A percentile compares a stretch with the other conserved stretches of the same genome.
Evolutionary conservation across 2,329 filamentous ascomycete genomes (phyloP).

Genomic region (Nemania diffusa): DNA sequence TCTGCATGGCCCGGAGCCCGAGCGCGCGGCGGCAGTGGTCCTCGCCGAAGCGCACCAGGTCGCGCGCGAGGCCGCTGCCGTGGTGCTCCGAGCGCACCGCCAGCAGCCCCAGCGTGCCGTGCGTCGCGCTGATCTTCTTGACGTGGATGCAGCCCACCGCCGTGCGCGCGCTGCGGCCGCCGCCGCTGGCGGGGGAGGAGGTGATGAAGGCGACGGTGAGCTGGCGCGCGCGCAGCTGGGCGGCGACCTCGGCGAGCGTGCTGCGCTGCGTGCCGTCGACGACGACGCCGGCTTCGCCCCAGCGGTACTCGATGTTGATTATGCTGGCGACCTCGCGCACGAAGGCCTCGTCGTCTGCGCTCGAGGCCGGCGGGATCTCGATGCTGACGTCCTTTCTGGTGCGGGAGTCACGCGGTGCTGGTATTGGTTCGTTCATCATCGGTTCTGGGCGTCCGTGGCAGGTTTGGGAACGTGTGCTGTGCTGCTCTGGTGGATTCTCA

Average conservation of each 20-base stretch:
- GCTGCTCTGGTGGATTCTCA: not conserved
- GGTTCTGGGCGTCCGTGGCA: not conserved
- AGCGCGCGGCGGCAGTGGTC: constrained; percentile 12
- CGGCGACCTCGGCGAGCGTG: constrained; percentile 6
- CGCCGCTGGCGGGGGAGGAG: too few relatives aligned
- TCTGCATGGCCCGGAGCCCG: constrained; percentile 5
- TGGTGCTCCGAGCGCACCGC: constrained; percentile 19
- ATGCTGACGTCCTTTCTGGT: constrained; percentile 3
- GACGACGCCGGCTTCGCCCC: constrained; percentile 22
- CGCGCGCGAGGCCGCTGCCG: constrained; percentile 21
- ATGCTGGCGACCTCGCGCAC: constrained; percentile 2
- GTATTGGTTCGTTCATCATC: constrained; percentile 13
- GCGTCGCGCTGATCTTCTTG: constrained; percentile 8
- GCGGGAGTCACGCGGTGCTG: not conserved
- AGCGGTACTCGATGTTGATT: constrained; percentile 20
- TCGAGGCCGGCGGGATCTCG: constrained; percentile 18
- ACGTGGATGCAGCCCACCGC: constrained; percentile 17
- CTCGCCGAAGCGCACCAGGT: constrained; percentile 20
- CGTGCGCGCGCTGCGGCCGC: constrained; percentile 1
- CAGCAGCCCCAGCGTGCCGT: constrained; percentile 12
- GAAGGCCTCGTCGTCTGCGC: constrained; percentile 20
- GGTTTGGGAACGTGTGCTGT: not conserved
- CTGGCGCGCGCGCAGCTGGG: constrained; percentile 17
- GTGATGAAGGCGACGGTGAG: constrained; percentile 16
- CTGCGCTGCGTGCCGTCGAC: constrained; percentile 14